Conservation (phyloP, 768 basidiomycete species). For the Termitomyces eurrhizus region DNA sequence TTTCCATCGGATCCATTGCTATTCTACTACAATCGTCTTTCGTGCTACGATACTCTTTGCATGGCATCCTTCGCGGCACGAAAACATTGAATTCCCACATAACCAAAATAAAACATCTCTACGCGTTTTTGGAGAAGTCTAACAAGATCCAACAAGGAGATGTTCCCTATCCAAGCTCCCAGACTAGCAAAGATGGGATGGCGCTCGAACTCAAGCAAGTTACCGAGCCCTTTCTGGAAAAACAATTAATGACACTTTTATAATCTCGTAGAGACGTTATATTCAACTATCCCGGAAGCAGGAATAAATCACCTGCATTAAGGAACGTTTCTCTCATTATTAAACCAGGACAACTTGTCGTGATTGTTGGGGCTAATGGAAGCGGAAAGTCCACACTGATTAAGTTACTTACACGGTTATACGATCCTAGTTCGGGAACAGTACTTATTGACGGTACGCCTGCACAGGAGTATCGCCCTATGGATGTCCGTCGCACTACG, state of each 20-base stretch:
- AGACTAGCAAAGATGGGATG: constrained; percentile 22
- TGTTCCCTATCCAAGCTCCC: constrained; percentile 19
- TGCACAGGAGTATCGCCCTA: constrained; percentile 31
- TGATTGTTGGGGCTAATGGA: constrained; percentile 58
- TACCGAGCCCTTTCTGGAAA: background rate
- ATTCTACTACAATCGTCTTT: constrained; percentile 35
- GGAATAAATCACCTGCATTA: constrained; percentile 30
- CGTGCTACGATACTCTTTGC: constrained; percentile 24
- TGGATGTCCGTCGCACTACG: constrained; percentile 40
- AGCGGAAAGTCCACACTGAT: constrained; percentile 52
- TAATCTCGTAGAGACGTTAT: constrained; percentile 38
- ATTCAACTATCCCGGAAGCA: constrained; percentile 49
- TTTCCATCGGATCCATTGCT: constrained; percentile 36
- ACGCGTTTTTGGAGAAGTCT: constrained; percentile 19
- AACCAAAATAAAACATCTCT: constrained; percentile 28
- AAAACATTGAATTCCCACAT: constrained; percentile 22
- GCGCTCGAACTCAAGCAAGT: constrained; percentile 24
- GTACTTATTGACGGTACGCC: constrained; percentile 41
- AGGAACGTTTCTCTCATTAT: constrained; percentile 39
- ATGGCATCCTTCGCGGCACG: constrained; percentile 14
- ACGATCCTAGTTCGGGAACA: constrained; percentile 39
- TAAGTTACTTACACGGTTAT: constrained; percentile 46
- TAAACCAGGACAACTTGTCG: constrained; percentile 43
- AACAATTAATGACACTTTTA: background rate
- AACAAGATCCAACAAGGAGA: constrained; percentile 25